Base-by-base conservation (phyloP, 169 alveolate species). In the Theileria sp. region DNA sequence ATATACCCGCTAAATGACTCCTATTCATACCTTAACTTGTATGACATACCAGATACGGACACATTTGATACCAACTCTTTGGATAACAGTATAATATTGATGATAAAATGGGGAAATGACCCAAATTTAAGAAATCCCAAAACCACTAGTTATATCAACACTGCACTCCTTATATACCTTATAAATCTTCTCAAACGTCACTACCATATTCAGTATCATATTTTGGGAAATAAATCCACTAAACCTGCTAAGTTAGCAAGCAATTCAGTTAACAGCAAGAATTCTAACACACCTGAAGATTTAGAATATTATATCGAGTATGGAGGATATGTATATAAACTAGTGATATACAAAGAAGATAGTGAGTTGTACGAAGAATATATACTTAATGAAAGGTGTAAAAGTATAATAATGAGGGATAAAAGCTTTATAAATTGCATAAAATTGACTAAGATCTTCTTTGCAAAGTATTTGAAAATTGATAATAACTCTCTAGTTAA, bases 11-110 rank as follows among this genome's bases (percentile, higher is more conserved):
- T 77, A 19, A 67, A 62, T 17, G 74, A 77, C 7, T 51, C 60
- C 23, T 77, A 74, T 38, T 77, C 77, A 0, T 83, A 83, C 30
- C 65, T 34, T 21, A 82, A 83, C 44, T 50, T 77, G 19, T 81
- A 79, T 21, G 50, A 50, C 64, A n/a, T 21, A 21, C 30, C 19
- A 4, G 58, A 25, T 58, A 15, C 15, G 3, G 72, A 58, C 23
- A 62, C 58, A 28, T 19, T 19, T 19, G 51, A 21, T 38, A 25
- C 7, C 1, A 71, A 26, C 34, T 9, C 25, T 13, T n/a, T 25
- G 30, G 65, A 25, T n/a, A 25, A 19, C 44, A 25, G 23, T 17
- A 25, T 70, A 25, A 70, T 34, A 7, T 2, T 70, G 51, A 2
- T 44, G 19, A 30, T 74, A 54, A 74, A 60, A 26, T 69, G 75